Evolutionary conservation across 805 yeast species (phyloP), one percentile per base, ranked within the genome.

Genomic region (Diddensiella caesifluorescens): DNA sequence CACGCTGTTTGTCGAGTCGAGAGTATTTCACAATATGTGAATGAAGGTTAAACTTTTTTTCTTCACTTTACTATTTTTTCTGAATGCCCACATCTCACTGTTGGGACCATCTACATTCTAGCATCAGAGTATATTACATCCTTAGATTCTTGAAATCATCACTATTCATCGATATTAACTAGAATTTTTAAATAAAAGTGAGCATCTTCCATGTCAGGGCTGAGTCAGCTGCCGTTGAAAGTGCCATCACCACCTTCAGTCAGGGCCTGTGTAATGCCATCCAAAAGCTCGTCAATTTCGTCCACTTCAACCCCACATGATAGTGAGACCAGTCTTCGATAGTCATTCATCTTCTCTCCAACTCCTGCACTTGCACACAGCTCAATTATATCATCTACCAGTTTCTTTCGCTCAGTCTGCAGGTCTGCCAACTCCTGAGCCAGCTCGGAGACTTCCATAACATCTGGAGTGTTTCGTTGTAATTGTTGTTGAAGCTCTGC

Each of bases 301-400:
- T 85, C 94, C 16, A 80, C 71, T 38, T 79, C 76, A 41, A 87
- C 70, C 2, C 86, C 95, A 58, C 94, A 83, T 36, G 86, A 75
- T 35, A 79, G 65, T 19, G 90, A 75, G 32, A 92, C 80, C 47
- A 90, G 69, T 54, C 79, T 78, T 49, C 95, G 72, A 66, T 90
- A 83, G 58, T 86, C 87, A 54, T 77, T 74, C 76, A 85, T 80
- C 59, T 79, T 82, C 22, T 66, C 68, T 10, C 73, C 67, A 37
- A 60, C 71, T 16, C 69, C 69, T 0, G 73, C 66, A 29, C 71
- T 61, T 21, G 74, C 71, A 52, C 67, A 67, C 32, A 68, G 54
- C 41, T 71, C 68, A 5, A 80, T 73, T 12, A 85, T 72, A 39
- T 70, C 68, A 41, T 69, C 66, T 19, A 71, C 65, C 36, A 66